Evolutionary conservation across 495 filamentous ascomycete genomes (phyloP).

Genomic region (Talaromyces nanjingensis): DNA sequence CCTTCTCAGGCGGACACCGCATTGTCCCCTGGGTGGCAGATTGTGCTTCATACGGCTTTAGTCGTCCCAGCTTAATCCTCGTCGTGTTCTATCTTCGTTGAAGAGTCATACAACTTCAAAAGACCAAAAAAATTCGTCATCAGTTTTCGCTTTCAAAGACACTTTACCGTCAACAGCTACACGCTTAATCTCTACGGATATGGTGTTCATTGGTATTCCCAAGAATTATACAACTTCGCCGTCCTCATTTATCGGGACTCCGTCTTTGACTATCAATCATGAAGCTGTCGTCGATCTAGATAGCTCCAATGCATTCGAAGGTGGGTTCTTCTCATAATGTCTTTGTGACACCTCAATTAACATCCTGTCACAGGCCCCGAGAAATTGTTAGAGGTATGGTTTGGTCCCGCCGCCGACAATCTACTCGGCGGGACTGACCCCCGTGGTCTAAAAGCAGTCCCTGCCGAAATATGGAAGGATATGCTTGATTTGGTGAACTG

Average conservation of each 20-base stretch:
- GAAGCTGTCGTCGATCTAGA: conserved; percentile 91
- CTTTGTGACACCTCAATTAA: not conserved
- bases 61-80: conserved; percentile 5
- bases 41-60: conserved; percentile 50
- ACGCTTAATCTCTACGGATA: conserved; percentile 43
- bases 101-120: conserved; percentile 15
- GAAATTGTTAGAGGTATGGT: conserved; percentile 99
- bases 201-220: conserved; percentile 77
- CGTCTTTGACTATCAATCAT: conserved; percentile 92
- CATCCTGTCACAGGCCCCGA: conserved; percentile 62
- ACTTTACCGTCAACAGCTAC: conserved; percentile 13
- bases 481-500: conserved; percentile 98
- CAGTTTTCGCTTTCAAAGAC: conserved; percentile 13
- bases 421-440: conserved; percentile 64
- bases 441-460: conserved; percentile 79
- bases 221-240: conserved; percentile 73
- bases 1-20: conserved; percentile 78
- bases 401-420: conserved; percentile 68
- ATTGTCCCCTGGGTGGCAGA: conserved; percentile 83
- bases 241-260: conserved; percentile 59
- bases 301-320: conserved; percentile 95
- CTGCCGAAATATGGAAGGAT: conserved; percentile 79
- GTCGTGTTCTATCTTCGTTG: conserved; percentile 20
- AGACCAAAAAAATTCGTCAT: not conserved
- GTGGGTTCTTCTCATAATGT: conserved; percentile 30